A percentile compares a stretch with the other conserved stretches of the same genome.
phyloP scores from a whole-genome alignment of 768 basidiomycete species.

The Podaxis mareebaensis region DNA sequence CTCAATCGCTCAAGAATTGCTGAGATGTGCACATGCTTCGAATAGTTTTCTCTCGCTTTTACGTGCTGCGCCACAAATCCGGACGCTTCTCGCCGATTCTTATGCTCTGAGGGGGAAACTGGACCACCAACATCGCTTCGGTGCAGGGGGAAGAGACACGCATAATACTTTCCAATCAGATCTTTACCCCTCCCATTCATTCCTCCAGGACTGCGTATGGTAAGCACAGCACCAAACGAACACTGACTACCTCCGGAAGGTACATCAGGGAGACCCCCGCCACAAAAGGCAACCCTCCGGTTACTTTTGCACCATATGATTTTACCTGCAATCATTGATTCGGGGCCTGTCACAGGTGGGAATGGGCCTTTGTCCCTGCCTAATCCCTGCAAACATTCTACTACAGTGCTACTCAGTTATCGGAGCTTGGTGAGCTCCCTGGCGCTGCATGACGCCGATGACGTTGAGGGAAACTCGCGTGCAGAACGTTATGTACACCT shows the following conservation, averaged over 20 bases:
- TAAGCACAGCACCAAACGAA: conserved; percentile 17
- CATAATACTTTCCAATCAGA: conserved; percentile 29
- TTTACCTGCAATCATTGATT: conserved; percentile 19
- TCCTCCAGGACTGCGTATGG: conserved; percentile 21
- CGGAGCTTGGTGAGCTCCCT: no score
- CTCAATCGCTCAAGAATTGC: conserved; percentile 29
- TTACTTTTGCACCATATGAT: conserved; percentile 27
- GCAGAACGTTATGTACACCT: no score
- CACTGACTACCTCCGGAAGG: conserved; percentile 17
- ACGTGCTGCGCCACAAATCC: conserved; percentile 49
- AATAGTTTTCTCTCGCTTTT: conserved; percentile 27
- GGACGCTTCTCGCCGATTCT: conserved; percentile 31
- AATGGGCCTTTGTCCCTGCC: background rate
- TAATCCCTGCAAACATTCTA: background rate
- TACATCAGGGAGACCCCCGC: conserved; percentile 3
- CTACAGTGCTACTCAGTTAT: no score
- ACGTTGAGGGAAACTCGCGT: no score
- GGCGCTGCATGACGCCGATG: no score
- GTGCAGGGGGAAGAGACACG: conserved; percentile 15
- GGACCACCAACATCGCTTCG: conserved; percentile 31
- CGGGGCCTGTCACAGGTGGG: conserved; percentile 19
- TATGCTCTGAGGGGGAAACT: conserved; percentile 23
- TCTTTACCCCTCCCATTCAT: conserved; percentile 19
- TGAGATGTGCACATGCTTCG: conserved; percentile 30
- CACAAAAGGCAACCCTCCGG: conserved; percentile 26